These are phyloP conservation scores for Fusarium drepaniforme DNA, from an alignment of 2,329 filamentous ascomycete genomes.

Conservation along the genomic window DNA sequence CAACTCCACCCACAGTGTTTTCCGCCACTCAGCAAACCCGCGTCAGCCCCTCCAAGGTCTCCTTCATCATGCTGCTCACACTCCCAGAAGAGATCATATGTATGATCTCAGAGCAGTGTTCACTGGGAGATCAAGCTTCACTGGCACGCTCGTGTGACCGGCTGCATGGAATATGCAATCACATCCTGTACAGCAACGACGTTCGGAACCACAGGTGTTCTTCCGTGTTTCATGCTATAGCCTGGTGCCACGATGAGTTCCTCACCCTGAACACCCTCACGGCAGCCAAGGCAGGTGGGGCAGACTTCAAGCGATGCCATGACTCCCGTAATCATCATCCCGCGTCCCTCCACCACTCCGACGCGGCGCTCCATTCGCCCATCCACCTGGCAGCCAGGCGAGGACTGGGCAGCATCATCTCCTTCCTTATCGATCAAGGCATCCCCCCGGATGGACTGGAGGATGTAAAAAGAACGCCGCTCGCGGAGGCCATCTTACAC, in stretches of 20 bases:
- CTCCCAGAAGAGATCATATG: not conserved
- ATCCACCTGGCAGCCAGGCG: not conserved
- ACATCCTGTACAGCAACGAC: not conserved
- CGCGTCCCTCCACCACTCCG: not conserved
- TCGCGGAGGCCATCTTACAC: constrained; percentile 2
- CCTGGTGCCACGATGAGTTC: not conserved
- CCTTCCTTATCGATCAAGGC: not conserved
- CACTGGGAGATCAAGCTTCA: not conserved
- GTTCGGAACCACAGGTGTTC: not conserved
- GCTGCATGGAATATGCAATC: not conserved
- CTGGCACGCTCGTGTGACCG: not conserved
- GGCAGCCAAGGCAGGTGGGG: not conserved
- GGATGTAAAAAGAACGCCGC: not conserved
- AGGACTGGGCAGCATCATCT: not conserved
- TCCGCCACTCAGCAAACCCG: not conserved
- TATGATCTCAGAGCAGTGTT: not conserved
- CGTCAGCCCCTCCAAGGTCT: not conserved
- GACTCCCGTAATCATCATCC: not conserved
- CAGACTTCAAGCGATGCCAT: not conserved
- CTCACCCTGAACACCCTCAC: not conserved
- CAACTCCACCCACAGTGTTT: not conserved
- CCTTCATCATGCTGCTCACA: not conserved
- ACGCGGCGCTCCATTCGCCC: not conserved
- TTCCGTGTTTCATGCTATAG: not conserved
- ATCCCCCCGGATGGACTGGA: not conserved